Evolutionary conservation across 345 rosid genomes (phyloP).

Genomic region (Dipteronia sinensis): DNA sequence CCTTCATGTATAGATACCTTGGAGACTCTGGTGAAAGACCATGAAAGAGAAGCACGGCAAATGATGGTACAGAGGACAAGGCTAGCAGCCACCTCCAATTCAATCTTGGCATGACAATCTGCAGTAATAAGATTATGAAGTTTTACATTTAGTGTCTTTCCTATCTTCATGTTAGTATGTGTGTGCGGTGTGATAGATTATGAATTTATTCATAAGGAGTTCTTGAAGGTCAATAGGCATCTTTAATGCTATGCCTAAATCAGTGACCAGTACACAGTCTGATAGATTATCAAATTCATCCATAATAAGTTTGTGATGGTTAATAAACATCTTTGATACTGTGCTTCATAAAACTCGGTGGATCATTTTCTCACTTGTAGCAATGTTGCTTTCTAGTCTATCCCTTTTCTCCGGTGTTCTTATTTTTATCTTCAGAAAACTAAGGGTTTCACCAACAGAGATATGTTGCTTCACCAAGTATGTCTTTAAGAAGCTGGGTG

Average conservation of each 20-base stretch:
- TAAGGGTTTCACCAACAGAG: neutral
- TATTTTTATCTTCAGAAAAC: neutral
- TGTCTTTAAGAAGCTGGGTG: neutral
- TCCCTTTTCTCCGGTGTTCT: neutral
- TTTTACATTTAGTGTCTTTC: neutral
- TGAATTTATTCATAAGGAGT: neutral
- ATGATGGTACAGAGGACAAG: slow-evolving; percentile 56
- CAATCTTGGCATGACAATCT: slow-evolving; percentile 59
- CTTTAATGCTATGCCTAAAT: neutral
- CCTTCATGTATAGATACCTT: slow-evolving; percentile 54
- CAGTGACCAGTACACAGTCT: neutral
- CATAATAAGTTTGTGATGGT: neutral
- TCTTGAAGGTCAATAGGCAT: neutral
- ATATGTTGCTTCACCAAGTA: neutral
- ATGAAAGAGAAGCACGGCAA: slow-evolving; percentile 49
- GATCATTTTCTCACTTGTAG: neutral
- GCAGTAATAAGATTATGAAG: slow-evolving; percentile 16
- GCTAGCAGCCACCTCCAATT: slow-evolving; percentile 77
- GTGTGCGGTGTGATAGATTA: neutral
- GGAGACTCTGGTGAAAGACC: slow-evolving; percentile 56
- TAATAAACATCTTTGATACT: neutral
- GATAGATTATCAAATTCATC: neutral
- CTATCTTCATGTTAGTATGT: neutral
- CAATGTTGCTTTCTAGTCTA: neutral
- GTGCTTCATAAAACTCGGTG: neutral